Base-by-base conservation (phyloP, 2,329 filamentous ascomycete species). In the Exophiala mesophila region DNA sequence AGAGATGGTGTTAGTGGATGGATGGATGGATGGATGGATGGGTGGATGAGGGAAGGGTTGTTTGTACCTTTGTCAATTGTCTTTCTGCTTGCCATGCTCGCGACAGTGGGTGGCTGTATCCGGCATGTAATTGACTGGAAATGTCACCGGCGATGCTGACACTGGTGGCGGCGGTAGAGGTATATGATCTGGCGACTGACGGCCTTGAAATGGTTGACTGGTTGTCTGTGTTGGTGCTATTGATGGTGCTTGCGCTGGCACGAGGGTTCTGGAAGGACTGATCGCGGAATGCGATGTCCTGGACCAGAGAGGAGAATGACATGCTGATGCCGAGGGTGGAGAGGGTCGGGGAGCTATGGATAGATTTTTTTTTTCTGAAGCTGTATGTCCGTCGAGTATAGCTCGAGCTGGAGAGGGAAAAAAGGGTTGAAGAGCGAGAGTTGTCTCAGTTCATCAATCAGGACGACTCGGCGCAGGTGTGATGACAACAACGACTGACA, bases 1-100 rank as follows among this genome's bases (percentile, higher is more conserved):
- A n/a, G n/a, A n/a, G n/a, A n/a, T n/a, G n/a, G n/a, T n/a, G n/a
- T n/a, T n/a, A n/a, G n/a, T n/a, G n/a, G n/a, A n/a, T n/a, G n/a
- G n/a, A n/a, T n/a, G n/a, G n/a, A n/a, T n/a, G n/a, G n/a, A n/a
- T n/a, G n/a, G n/a, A n/a, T 3, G 35, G 13, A 26, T 4, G 19
- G 10, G 28, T 32, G 29, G 23, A 12, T 32, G 29, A 13, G 6
- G 8, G 6, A 16, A 31, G 23, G 23, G 24, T 30, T 17, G 31
- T 15, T 15, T 72, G 43, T 55, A 86, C 85, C 80, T 90, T 90
- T 50, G 86, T 90, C 62, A 92, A 73, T 68, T 90, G 85, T 54
- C 84, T 77, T 69, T 90, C 85, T 23, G 85, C 81, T 64, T 92
- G 86, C 86, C 86, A 92, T 56, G 82, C 76, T 53, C 86, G 76